A percentile compares a stretch with the other conserved stretches of the same genome.
Evolutionary conservation across 2,329 filamentous ascomycete species (phyloP).

Genomic region (Boeremia exigua): DNA sequence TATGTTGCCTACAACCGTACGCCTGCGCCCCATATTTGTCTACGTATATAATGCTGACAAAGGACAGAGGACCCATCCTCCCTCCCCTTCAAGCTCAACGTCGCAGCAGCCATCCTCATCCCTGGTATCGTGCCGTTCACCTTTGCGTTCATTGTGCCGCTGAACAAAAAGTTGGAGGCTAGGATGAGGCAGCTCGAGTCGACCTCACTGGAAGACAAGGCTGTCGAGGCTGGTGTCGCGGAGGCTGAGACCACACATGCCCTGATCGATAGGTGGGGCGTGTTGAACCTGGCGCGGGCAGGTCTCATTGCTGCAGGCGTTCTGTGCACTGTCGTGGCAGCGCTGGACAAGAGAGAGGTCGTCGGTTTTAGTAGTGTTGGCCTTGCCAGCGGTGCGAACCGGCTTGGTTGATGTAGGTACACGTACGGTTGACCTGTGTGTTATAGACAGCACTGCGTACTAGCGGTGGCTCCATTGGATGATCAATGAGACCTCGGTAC

Average conservation of each 20-base stretch:
- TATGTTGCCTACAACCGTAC: conserved; percentile 56
- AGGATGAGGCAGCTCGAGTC: conserved; percentile 51
- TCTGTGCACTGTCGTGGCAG: conserved; percentile 34
- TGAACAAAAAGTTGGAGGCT: conserved; percentile 57
- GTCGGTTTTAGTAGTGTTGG: conserved; percentile 31
- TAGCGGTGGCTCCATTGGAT: too few species aligned
- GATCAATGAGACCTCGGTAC: too few species aligned
- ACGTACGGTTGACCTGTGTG: too few species aligned
- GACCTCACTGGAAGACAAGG: conserved; percentile 44
- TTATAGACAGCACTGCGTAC: too few species aligned
- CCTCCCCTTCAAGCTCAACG: conserved; percentile 52
- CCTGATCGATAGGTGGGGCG: conserved; percentile 63
- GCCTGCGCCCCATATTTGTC: neutral
- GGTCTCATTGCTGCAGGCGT: conserved; percentile 40
- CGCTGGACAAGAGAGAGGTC: conserved; percentile 33
- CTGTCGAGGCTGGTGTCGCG: conserved; percentile 44
- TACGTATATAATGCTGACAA: neutral
- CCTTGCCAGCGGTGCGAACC: conserved; percentile 17
- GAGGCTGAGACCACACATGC: conserved; percentile 57
- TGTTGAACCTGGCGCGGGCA: conserved; percentile 58
- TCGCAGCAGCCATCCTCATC: conserved; percentile 55
- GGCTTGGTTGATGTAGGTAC: conserved; percentile 9
- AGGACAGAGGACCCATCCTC: conserved; percentile 37
- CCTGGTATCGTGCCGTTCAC: conserved; percentile 61
- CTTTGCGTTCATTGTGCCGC: conserved; percentile 52